Evolutionary conservation across 2,329 filamentous ascomycete species (phyloP), one percentile per base, ranked within the genome.

Genomic region (Didymella exigua): DNA sequence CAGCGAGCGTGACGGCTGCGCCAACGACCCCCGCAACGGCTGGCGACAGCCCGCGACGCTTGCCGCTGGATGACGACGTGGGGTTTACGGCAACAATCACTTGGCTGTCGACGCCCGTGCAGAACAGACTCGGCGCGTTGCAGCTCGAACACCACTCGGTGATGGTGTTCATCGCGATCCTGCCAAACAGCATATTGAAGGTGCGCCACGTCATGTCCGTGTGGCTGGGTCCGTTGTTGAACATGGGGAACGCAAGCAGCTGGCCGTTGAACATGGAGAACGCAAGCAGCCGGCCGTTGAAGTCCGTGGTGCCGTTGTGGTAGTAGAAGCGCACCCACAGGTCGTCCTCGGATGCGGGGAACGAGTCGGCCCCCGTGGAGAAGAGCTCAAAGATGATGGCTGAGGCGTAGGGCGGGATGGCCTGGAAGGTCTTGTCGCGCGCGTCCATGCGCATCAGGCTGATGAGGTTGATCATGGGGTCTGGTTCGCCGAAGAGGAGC

Each of bases 291-390:
- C 77, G 74, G 0, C 63, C 62, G 24, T 67, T 66, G 19, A 69
- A 7, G 79, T 80, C 50, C 21, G 75, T 72, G 0, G 83, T 84
- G 43, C 82, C 82, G 61, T 87, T 86, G 61, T 81, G 82, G 71
- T 83, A 81, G 52, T 79, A 74, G 66, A 86, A 84, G 18, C 82
- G 78, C 26, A 86, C 79, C 69, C 74, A 83, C 34, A 87, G 76
- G 19, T 85, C 75, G 3, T 73, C 67, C 0, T 65, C 63, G 13
- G 60, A 73, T 67, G 16, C 69, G 61, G 38, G 79, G 68, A 49
- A 85, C 59, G 33, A 70, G 59, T 37, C 75, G 26, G 49, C 54
- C 14, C 66, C 67, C 8, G 82, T 69, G 23, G 79, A 78, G 54
- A 82, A 80, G 57, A 87, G 68, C 70, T 75, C 72, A 46, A 74